These are phyloP conservation scores for Morella rubra DNA, from an alignment of 306 rosid genomes.

Conservation along the genomic window DNA sequence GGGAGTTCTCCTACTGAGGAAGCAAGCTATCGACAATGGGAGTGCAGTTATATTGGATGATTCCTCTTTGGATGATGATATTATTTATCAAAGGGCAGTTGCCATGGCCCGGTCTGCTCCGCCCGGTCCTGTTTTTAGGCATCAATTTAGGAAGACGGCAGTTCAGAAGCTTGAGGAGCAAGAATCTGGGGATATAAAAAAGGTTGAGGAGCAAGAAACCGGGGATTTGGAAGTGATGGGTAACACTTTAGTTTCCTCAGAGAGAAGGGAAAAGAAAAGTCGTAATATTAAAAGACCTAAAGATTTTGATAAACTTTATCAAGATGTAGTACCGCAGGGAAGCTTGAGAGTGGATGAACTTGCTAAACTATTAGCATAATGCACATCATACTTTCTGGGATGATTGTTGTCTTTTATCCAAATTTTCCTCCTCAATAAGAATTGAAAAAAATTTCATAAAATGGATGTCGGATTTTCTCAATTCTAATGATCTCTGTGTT, in stretches of 20 bases:
- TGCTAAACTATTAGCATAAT: slow-evolving; percentile 68
- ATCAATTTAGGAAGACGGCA: slow-evolving; percentile 29
- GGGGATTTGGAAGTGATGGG: slow-evolving; percentile 31
- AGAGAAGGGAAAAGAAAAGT: slow-evolving; percentile 47
- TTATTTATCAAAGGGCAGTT: slow-evolving; percentile 54
- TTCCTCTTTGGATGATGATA: slow-evolving; percentile 61
- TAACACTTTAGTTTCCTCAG: slow-evolving; percentile 12
- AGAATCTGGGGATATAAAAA: slow-evolving; percentile 19
- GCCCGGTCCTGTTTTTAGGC: slow-evolving; percentile 59
- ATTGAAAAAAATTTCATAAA: too few species aligned
- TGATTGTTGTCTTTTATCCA: neutral
- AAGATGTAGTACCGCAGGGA: slow-evolving; percentile 70
- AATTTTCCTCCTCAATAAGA: neutral
- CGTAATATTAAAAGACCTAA: slow-evolving; percentile 38
- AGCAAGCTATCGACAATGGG: slow-evolving; percentile 71
- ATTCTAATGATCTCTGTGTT: neutral
- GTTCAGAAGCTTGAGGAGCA: slow-evolving; percentile 32
- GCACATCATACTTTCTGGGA: neutral
- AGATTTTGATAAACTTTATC: slow-evolving; percentile 47
- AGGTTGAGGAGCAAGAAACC: slow-evolving; percentile 34
- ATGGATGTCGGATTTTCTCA: too few species aligned
- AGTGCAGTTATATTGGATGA: slow-evolving; percentile 62
- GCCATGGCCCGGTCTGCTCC: slow-evolving; percentile 71
- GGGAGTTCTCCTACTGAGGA: slow-evolving; percentile 51
- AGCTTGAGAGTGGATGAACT: slow-evolving; percentile 83